Evolutionary conservation across 345 rosid genomes (phyloP).

Genomic region (Xanthoceras sorbifolium): DNA sequence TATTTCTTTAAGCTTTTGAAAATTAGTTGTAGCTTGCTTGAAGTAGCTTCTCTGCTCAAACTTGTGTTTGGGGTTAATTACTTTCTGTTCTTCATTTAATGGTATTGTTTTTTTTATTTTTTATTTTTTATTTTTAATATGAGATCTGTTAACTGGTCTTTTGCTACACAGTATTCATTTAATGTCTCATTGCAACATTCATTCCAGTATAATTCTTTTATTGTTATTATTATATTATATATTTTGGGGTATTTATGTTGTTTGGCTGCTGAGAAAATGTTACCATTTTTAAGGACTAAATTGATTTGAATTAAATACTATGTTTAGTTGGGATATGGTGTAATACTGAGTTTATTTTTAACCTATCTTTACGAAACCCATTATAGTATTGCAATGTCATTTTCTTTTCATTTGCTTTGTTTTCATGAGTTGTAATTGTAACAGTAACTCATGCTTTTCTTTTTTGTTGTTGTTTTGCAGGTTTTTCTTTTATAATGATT

Average conservation of each 20-base stretch:
- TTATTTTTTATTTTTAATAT: not conserved
- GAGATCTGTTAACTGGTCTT: slow-evolving; percentile 30
- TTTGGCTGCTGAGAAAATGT: slow-evolving; percentile 20
- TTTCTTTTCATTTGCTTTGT: slow-evolving; percentile 22
- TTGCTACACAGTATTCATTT: slow-evolving; percentile 7
- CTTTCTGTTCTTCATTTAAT: slow-evolving; percentile 14
- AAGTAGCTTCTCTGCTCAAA: not conserved
- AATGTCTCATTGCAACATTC: not conserved
- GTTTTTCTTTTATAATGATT: slow-evolving; percentile 7
- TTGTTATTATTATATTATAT: not conserved
- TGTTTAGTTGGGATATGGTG: slow-evolving; percentile 1
- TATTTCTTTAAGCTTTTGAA: slow-evolving; percentile 5
- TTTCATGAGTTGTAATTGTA: slow-evolving; percentile 11
- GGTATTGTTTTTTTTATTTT: not conserved
- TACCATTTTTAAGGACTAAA: not conserved
- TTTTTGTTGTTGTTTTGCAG: slow-evolving; percentile 39
- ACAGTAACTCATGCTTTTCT: slow-evolving; percentile 18
- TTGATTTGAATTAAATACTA: not conserved
- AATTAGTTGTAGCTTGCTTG: slow-evolving; percentile 4
- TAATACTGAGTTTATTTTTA: not conserved
- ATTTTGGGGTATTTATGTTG: not conserved
- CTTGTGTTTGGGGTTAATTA: not conserved
- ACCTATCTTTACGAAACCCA: not conserved
- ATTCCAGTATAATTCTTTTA: not conserved
- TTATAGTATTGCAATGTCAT: not conserved